Evolutionary conservation across 306 rosid genomes (phyloP).

Genomic region (Vigna nakashimae): DNA sequence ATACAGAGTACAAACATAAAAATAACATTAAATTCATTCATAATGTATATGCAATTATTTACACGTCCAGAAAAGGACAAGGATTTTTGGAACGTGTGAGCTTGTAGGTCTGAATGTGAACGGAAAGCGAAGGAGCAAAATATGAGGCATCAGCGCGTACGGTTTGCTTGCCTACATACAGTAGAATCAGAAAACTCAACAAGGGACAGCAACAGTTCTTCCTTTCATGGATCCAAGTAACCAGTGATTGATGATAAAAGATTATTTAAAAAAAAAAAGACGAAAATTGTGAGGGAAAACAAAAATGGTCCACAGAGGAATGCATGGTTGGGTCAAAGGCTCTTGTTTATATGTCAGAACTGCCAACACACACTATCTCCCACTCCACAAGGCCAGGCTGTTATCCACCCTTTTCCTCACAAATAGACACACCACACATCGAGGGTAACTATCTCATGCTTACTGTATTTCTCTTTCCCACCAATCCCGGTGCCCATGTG

Average conservation of each 20-base stretch:
- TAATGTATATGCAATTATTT: neutral
- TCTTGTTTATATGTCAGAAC: constrained; percentile 37
- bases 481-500: neutral
- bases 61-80: neutral
- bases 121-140: constrained; percentile 21
- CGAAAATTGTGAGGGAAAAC: no score
- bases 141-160: constrained; percentile 8
- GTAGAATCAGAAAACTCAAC: neutral
- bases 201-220: neutral
- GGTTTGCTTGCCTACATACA: neutral
- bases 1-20: neutral
- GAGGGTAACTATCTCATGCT: constrained; percentile 19
- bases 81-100: neutral
- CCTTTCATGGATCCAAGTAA: neutral
- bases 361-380: neutral
- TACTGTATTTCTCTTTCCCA: neutral
- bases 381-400: constrained; percentile 61
- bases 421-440: constrained; percentile 22
- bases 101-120: constrained; percentile 15
- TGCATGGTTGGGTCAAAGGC: constrained; percentile 35
- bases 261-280: no score
- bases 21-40: neutral
- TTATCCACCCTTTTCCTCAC: constrained; percentile 46
- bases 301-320: neutral
- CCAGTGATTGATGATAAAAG: no score